Conservation (phyloP, 2,329 filamentous ascomycete genomes). For the Stenocarpella maydis region DNA sequence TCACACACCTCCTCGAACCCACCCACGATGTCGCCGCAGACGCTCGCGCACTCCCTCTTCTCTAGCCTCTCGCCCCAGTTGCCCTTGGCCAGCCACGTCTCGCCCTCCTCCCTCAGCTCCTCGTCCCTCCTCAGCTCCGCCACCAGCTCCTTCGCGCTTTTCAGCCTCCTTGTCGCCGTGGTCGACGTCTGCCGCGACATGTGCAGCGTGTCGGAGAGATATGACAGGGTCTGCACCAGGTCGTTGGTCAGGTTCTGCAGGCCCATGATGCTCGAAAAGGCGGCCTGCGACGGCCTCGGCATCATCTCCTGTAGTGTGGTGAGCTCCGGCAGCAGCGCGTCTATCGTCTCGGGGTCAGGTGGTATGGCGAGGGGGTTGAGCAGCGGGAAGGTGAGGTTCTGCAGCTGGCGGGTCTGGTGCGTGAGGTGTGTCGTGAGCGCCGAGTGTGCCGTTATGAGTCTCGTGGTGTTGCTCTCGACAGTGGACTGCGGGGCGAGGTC, state of each 20-base stretch:
- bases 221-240: conserved; percentile 81
- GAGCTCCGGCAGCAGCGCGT: conserved; percentile 74
- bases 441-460: conserved; percentile 78
- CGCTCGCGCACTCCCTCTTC: conserved; percentile 80
- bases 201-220: conserved; percentile 89
- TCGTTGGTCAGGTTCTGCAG: conserved; percentile 77
- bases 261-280: conserved; percentile 71
- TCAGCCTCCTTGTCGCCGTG: conserved; percentile 80
- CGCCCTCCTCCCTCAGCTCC: conserved; percentile 82
- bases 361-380: conserved; percentile 73
- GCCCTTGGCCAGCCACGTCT: conserved; percentile 80
- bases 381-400: conserved; percentile 75
- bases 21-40: conserved; percentile 87
- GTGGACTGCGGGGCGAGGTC: conserved; percentile 77
- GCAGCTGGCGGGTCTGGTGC: conserved; percentile 78
- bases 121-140: conserved; percentile 85
- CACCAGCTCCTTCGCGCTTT: conserved; percentile 84
- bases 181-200: conserved; percentile 91
- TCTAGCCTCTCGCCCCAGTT: conserved; percentile 83
- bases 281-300: conserved; percentile 69
- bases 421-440: conserved; percentile 77
- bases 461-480: conserved; percentile 75
- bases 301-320: conserved; percentile 71
- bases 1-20: conserved; percentile 94
- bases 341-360: conserved; percentile 70